Conservation (phyloP, 805 yeast species). For the Isabelozyma gotoi region DNA sequence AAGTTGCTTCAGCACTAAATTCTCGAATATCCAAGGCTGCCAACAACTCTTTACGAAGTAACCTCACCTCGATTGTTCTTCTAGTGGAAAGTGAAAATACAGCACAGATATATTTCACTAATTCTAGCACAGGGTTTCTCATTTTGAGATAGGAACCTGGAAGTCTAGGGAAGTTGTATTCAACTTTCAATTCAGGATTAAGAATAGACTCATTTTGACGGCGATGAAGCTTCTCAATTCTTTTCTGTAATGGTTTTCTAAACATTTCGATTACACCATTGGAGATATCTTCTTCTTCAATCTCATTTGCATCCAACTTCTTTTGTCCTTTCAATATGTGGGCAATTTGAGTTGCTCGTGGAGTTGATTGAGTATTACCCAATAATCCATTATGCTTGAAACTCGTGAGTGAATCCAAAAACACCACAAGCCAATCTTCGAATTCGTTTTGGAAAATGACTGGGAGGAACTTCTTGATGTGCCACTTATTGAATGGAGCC, state of each 20-base stretch:
- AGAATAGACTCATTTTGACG: constrained; percentile 73
- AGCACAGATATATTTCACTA: constrained; percentile 74
- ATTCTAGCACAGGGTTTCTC: constrained; percentile 74
- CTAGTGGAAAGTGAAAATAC: constrained; percentile 65
- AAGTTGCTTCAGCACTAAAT: constrained; percentile 73
- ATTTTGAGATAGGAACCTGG: constrained; percentile 68
- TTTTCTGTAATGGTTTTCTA: constrained; percentile 60
- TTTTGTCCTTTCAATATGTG: constrained; percentile 48
- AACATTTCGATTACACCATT: constrained; percentile 56
- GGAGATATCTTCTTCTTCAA: constrained; percentile 26
- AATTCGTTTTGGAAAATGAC: constrained; percentile 75
- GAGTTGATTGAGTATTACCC: constrained; percentile 47
- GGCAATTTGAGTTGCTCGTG: constrained; percentile 68
- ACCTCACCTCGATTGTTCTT: constrained; percentile 68
- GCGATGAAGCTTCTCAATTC: constrained; percentile 63
- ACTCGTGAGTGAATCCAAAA: constrained; percentile 67
- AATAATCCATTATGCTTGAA: constrained; percentile 44
- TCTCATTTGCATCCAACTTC: constrained; percentile 31
- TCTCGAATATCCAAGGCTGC: constrained; percentile 77
- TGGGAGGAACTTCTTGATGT: constrained; percentile 72
- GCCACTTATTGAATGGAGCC: constrained; percentile 70
- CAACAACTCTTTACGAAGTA: constrained; percentile 72
- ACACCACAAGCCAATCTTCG: constrained; percentile 80
- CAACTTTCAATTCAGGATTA: constrained; percentile 59
- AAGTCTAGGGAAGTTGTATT: constrained; percentile 69